Conservation (phyloP, 2,329 filamentous ascomycete species). For the Zasmidium cellare region DNA sequence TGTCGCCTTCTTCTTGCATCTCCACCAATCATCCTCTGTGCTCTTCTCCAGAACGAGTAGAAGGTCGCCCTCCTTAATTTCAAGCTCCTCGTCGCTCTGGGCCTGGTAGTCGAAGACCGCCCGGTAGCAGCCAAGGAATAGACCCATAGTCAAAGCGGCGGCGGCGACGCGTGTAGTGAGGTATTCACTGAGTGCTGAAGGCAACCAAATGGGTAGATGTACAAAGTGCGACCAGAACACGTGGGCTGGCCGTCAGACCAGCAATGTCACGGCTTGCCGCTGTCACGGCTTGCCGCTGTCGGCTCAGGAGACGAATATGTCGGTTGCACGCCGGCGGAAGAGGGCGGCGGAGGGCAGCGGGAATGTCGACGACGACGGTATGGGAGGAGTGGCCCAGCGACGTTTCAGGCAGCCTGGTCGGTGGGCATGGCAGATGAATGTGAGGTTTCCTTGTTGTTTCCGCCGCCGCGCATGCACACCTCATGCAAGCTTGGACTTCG, state of each 20-base stretch:
- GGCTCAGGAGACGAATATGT: background rate
- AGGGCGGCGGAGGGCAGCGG: background rate
- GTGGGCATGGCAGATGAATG: background rate
- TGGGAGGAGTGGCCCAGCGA: background rate
- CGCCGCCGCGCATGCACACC: background rate
- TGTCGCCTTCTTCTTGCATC: conserved; percentile 83
- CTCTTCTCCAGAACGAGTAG: conserved; percentile 87
- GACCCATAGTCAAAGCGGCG: background rate
- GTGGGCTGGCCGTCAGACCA: background rate
- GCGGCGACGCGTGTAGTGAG: background rate
- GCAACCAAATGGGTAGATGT: background rate
- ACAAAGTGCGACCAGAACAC: background rate
- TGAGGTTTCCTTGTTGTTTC: background rate
- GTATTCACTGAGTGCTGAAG: background rate
- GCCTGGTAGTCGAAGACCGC: conserved; percentile 92
- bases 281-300: background rate
- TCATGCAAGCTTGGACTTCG: background rate
- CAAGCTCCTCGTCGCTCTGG: conserved; percentile 81
- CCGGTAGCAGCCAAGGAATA: conserved; percentile 83
- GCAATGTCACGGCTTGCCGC: background rate
- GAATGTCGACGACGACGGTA: background rate
- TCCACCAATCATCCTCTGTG: conserved; percentile 82
- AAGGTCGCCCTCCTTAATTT: conserved; percentile 81
- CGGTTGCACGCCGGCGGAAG: background rate
- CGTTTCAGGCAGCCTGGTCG: background rate